These are phyloP conservation scores for Poterioochromonas sp. DNA, from an alignment of 352 stramenopile species.

Conservation along the genomic window DNA sequence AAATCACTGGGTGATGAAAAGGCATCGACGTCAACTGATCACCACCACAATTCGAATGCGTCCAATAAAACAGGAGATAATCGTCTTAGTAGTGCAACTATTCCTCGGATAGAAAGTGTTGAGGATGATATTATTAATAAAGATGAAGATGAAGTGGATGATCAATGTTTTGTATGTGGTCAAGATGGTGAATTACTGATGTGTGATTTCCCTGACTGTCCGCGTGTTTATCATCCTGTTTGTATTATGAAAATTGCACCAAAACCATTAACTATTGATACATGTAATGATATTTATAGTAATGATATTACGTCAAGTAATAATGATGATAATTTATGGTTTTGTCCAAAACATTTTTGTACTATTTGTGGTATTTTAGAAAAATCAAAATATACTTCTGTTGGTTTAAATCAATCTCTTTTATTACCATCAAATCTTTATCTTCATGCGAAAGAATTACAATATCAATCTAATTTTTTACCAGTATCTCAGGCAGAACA, in stretches of 20 bases:
- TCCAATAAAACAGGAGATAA: background rate
- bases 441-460: too few species aligned
- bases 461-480: too few species aligned
- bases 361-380: background rate
- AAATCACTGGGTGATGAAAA: background rate
- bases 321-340: background rate
- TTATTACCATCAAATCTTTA: background rate
- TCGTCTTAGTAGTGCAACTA: background rate
- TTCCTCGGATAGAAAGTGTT: background rate
- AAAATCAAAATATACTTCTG: background rate
- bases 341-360: conserved; percentile 13
- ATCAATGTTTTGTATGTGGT: conserved; percentile 17
- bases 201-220: conserved; percentile 7
- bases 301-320: background rate
- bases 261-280: background rate
- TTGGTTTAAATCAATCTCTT: background rate
- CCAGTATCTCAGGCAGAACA: too few species aligned
- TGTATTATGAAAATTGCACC: background rate
- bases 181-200: conserved; percentile 1
- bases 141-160: conserved; percentile 2
- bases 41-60: too few species aligned
- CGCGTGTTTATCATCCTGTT: background rate
- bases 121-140: background rate
- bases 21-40: background rate
- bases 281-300: background rate